Evolutionary conservation across 441 rosid species (phyloP), one percentile per base, ranked within the genome.

Genomic region (Cnidoscolus chayamansa): DNA sequence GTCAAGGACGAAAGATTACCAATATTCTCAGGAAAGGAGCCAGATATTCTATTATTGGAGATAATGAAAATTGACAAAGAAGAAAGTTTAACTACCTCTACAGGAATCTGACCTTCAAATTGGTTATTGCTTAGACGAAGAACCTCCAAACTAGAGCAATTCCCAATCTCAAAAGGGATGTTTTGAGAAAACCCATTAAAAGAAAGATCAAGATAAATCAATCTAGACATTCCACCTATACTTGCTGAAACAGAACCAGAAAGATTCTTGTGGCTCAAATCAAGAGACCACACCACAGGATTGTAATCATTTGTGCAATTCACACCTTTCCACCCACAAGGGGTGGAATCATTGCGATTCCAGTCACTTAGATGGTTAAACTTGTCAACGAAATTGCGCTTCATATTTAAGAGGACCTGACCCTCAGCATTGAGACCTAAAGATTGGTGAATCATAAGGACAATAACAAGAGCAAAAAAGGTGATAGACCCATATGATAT

Each of bases 321-420:
- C 72, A 94, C 97, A 62, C 97, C 96, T 1, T 25, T 74, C 98
- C 98, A 94, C 64, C 81, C 76, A 82, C 98, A 94, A 50, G 98
- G 98, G 17, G 81, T 84, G 73, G 89, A 76, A 86, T 87, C 90
- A 77, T 72, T 78, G 40, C 88, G 68, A 56, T 87, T 81, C 98
- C 98, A 94, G 74, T 84, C 81, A 62, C 60, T 79, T 73, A 94
- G 72, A 80, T 78, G 47, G 53, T 82, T 75, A 74, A 72, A 64
- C 7, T 74, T 72, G 82, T 88, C 97, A 57, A 77, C 79, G 65
- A 94, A 70, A 65, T 72, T 71, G 76, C 77, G 80, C 86, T 87
- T 94, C 43, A 94, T 82, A 13, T 85, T 88, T 37, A 90, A 77
- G 43, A 94, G 93, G 80, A 62, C 65, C 66, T 84, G 87, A 71